Base-by-base conservation (phyloP, 192 early-diverging fungal genomes). In the Coemansia sp. region DNA sequence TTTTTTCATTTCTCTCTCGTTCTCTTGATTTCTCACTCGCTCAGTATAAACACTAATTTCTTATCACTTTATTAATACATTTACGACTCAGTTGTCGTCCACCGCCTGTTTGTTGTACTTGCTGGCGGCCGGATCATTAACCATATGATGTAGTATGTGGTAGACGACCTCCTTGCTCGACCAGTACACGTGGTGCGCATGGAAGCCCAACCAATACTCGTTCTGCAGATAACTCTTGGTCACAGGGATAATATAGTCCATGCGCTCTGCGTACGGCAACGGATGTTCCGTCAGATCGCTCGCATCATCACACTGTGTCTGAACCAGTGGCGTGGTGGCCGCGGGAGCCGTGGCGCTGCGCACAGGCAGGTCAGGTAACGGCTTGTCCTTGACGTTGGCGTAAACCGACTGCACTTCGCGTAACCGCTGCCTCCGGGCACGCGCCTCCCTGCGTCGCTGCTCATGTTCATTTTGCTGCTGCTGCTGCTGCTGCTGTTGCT, bases 131-230 rank as follows among this genome's bases (percentile, higher is more conserved):
- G 25, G 15, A 39, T 54, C 40, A 4, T 38, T 17, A 18, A 54
- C 18, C 53, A 54, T 54, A 41, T 76, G 62, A 59, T 66, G 52
- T 14, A 79, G 61, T 11, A 79, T 73, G 27, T 79, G 76, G 44
- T 79, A 25, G 17, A 73, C 59, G 0, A 72, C 49, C 45, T 79
- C 76, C 12, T 71, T 64, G 66, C 66, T 79, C 2, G 62, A 65
- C 76, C 76, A 79, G 66, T 79, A 79, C 38, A 58, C 64, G 43
- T 65, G 71, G 56, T 79, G 70, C 9, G 69, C 61, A 10, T 79
- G 65, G 60, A 79, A 57, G 6, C 76, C 76, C 15, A 78, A 62
- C 76, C 76, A 78, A 53, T 78, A 78, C 55, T 78, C 75, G 62
- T 69, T 78, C 37, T 71, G 68, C 54, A 78, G 40, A 38, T 78